phyloP scores from a whole-genome alignment of 768 basidiomycete genomes.

The Pleurotus sapidus region DNA sequence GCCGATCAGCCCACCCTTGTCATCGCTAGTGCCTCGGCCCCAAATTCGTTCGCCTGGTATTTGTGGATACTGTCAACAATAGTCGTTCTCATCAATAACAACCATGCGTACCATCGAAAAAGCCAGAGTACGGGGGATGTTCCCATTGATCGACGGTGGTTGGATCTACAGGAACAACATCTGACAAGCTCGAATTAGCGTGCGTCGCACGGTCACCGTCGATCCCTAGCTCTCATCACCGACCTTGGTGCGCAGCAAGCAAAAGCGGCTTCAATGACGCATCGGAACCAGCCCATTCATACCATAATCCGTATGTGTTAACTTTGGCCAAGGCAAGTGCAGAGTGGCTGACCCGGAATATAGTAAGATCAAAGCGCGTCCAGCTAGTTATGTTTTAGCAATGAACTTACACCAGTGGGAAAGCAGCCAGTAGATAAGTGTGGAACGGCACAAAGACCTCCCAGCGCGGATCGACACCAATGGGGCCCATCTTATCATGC shows the following conservation, averaged over 20 bases:
- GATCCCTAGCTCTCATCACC: neutral
- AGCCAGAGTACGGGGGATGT: slow-evolving; percentile 61
- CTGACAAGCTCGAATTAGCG: slow-evolving; percentile 24
- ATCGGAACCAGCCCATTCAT: slow-evolving; percentile 68
- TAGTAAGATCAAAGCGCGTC: neutral
- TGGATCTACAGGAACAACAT: slow-evolving; percentile 67
- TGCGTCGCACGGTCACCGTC: neutral
- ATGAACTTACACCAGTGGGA: slow-evolving; percentile 63
- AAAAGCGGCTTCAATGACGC: slow-evolving; percentile 64
- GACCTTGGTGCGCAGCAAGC: slow-evolving; percentile 65
- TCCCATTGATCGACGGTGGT: slow-evolving; percentile 55
- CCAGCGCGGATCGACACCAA: slow-evolving; percentile 53
- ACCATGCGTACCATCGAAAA: slow-evolving; percentile 45
- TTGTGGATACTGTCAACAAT: neutral
- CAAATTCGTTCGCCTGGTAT: slow-evolving; percentile 37
- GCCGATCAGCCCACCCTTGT: slow-evolving; percentile 72
- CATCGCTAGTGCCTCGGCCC: slow-evolving; percentile 75
- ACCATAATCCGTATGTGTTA: slow-evolving; percentile 72
- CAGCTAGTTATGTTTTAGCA: neutral
- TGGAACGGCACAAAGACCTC: slow-evolving; percentile 51
- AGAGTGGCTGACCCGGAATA: slow-evolving; percentile 40
- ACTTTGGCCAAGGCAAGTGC: slow-evolving; percentile 61
- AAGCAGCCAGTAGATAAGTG: slow-evolving; percentile 43
- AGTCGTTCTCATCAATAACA: neutral
- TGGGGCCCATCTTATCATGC: slow-evolving; percentile 44